phyloP scores from a whole-genome alignment of 106 monocot species.

The Acanthochlamys bracteata region DNA sequence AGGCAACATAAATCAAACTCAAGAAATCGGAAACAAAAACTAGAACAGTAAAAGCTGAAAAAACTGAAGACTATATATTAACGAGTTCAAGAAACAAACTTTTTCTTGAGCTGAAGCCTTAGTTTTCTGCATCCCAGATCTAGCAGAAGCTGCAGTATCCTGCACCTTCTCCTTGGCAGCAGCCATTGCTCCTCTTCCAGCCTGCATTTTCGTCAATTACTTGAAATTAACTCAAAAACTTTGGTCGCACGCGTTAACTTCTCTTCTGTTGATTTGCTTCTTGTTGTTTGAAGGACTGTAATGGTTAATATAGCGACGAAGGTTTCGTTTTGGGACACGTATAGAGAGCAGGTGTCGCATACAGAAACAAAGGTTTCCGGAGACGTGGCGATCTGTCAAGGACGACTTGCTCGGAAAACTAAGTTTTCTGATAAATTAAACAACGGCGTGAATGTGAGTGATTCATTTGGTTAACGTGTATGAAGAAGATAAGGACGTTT shows the following conservation, averaged over 20 bases:
- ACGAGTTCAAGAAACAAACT: not conserved
- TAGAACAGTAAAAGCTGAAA: not conserved
- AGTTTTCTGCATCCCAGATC: constrained; percentile 12
- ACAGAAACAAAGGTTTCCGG: too few relatives aligned
- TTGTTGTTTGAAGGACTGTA: not conserved
- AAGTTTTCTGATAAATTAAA: too few relatives aligned
- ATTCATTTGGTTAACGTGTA: too few relatives aligned
- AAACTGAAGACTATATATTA: not conserved
- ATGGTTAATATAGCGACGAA: not conserved
- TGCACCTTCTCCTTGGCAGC: constrained; percentile 9
- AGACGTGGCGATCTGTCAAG: too few relatives aligned
- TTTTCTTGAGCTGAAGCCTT: constrained; percentile 9
- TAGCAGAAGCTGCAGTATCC: constrained; percentile 10
- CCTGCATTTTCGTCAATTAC: not conserved
- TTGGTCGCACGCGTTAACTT: not conserved
- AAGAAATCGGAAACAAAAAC: not conserved
- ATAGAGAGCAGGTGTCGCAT: too few relatives aligned
- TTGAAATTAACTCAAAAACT: too few relatives aligned
- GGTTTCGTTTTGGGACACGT: not conserved
- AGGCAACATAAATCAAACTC: not conserved
- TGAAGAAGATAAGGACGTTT: too few relatives aligned
- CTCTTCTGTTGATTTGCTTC: not conserved
- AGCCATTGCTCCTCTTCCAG: constrained; percentile 6
- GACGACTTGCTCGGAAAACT: too few relatives aligned
- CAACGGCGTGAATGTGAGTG: too few relatives aligned